Evolutionary conservation across 148 eudicot genomes (phyloP).

Genomic region (Camellia granthamiana): DNA sequence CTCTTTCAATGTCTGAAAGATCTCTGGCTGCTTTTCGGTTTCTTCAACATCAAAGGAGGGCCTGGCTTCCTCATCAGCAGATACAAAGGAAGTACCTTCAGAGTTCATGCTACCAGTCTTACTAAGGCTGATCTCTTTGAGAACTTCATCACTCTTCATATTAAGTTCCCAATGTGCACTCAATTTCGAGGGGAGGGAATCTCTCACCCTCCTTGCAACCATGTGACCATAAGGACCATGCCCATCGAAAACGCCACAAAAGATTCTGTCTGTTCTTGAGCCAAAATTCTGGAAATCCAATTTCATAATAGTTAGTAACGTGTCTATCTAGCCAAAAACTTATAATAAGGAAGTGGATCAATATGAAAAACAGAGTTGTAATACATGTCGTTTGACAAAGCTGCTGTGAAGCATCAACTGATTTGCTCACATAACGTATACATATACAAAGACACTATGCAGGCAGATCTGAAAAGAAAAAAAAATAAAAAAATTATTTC

Average conservation of each 20-base stretch:
- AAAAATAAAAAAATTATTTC: not conserved
- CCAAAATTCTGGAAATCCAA: constrained; percentile 69
- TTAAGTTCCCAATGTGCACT: constrained; percentile 78
- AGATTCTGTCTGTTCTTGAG: constrained; percentile 70
- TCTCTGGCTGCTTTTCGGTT: constrained; percentile 52
- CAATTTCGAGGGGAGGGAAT: constrained; percentile 80
- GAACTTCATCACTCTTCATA: constrained; percentile 58
- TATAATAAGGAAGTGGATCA: not conserved
- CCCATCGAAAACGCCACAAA: constrained; percentile 95
- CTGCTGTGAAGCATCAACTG: not conserved
- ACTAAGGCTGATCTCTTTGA: constrained; percentile 55
- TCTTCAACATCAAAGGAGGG: constrained; percentile 46
- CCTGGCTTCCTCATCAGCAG: constrained; percentile 59
- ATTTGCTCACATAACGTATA: not conserved
- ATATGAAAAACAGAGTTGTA: not conserved
- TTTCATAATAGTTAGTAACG: not conserved
- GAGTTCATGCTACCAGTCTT: constrained; percentile 45
- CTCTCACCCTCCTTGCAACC: constrained; percentile 92
- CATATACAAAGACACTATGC: too few species aligned
- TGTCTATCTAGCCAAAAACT: not conserved
- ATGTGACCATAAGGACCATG: constrained; percentile 96
- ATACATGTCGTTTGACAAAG: not conserved
- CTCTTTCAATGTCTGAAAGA: constrained; percentile 66
- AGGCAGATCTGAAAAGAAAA: not conserved
- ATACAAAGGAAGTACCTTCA: constrained; percentile 52